phyloP scores from a whole-genome alignment of 352 stramenopile species.

The Aphanomyces astaci region DNA sequence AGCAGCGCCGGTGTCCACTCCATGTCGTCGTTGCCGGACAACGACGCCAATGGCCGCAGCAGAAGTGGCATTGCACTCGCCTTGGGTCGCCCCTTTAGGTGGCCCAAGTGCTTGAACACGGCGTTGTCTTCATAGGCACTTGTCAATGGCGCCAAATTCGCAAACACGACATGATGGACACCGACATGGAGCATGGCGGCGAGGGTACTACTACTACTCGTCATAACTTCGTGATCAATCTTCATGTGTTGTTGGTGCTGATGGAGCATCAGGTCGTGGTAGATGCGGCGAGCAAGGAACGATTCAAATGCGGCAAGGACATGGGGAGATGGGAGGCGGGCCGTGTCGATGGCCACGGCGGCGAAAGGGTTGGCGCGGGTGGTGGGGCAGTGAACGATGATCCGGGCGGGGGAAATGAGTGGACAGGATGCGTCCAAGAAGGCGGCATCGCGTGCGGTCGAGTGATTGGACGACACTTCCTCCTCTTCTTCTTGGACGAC shows the following conservation, averaged over 20 bases:
- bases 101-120: not conserved
- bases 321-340: not conserved
- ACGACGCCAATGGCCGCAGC: too few species aligned
- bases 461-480: too few species aligned
- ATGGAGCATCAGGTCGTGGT: not conserved
- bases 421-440: not conserved
- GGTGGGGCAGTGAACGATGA: too few species aligned
- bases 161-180: constrained; percentile 14
- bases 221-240: too few species aligned
- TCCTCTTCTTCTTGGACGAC: constrained; percentile 13
- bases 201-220: too few species aligned
- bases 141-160: not conserved
- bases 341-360: not conserved
- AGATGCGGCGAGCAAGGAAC: not conserved
- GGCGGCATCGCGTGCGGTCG: not conserved
- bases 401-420: not conserved
- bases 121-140: constrained; percentile 4
- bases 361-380: not conserved
- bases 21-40: not conserved
- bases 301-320: constrained; percentile 12
- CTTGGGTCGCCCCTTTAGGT: not conserved
- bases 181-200: not conserved
- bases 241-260: too few species aligned
- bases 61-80: not conserved
- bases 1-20: not conserved